Evolutionary conservation across 225 moss, liverwort and hornwort genomes (phyloP).

Genomic region (Polytrichum commune): DNA sequence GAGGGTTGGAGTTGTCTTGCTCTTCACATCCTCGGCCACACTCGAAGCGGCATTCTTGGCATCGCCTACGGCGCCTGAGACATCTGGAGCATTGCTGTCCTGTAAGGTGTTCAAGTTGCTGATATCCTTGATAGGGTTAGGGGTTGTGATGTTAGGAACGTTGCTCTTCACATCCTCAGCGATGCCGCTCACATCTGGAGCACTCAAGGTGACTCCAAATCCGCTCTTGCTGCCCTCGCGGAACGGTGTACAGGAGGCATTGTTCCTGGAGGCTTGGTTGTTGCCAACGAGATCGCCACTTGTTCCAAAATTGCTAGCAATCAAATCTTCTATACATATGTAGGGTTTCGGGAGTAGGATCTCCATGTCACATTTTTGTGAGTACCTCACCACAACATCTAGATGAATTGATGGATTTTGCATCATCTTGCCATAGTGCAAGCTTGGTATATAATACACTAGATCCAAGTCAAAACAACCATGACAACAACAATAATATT

Average conservation of each 20-base stretch:
- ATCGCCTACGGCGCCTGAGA: not conserved
- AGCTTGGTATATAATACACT: too few relatives aligned
- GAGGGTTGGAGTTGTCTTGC: slow-evolving; percentile 7
- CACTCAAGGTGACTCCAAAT: not conserved
- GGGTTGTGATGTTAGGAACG: not conserved
- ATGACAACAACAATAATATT: too few relatives aligned
- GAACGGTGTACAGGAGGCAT: slow-evolving; percentile 12
- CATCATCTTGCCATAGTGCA: too few relatives aligned
- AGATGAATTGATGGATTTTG: too few relatives aligned
- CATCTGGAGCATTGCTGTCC: not conserved
- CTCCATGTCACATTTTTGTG: too few relatives aligned
- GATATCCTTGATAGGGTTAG: slow-evolving; percentile 18
- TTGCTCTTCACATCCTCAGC: slow-evolving; percentile 9
- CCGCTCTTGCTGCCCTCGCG: slow-evolving; percentile 11
- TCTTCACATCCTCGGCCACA: not conserved
- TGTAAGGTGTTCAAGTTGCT: slow-evolving; percentile 1
- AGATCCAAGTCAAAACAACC: too few relatives aligned
- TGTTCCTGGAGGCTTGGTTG: not conserved
- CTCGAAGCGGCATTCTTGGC: too few relatives aligned
- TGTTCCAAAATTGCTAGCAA: too few relatives aligned
- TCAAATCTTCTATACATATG: too few relatives aligned
- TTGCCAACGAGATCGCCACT: not conserved
- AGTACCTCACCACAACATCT: too few relatives aligned
- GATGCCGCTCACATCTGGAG: slow-evolving; percentile 1
- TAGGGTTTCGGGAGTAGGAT: too few relatives aligned